Evolutionary conservation across 2,329 filamentous ascomycete genomes (phyloP).

Genomic region (Fusarium sp.): DNA sequence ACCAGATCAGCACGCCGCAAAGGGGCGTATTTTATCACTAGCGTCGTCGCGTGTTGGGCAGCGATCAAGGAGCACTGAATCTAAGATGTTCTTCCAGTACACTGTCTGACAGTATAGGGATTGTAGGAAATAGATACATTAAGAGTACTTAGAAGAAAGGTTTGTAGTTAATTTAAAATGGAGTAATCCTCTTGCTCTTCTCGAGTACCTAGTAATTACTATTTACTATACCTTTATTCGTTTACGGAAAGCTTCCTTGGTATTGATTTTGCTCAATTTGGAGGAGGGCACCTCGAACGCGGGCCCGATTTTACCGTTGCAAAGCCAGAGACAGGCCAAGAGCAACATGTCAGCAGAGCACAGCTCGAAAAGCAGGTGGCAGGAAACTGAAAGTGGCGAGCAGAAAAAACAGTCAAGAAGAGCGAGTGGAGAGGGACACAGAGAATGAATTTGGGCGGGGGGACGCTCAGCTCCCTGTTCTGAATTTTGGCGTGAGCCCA

Average conservation of each 20-base stretch:
- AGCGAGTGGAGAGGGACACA: slow-evolving; percentile 46
- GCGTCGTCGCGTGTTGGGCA: slow-evolving; percentile 38
- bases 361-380: slow-evolving; percentile 33
- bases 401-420: slow-evolving; percentile 38
- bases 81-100: background rate
- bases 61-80: slow-evolving; percentile 24
- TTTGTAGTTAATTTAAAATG: background rate
- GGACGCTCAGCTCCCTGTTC: slow-evolving; percentile 49
- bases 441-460: slow-evolving; percentile 45
- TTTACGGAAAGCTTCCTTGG: background rate
- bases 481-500: slow-evolving; percentile 34
- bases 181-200: background rate
- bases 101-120: background rate
- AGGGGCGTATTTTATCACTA: slow-evolving; percentile 6
- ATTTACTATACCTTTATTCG: background rate
- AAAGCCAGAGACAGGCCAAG: background rate
- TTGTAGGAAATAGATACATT: background rate
- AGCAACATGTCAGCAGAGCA: slow-evolving; percentile 22
- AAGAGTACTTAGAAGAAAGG: background rate
- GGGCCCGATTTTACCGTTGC: slow-evolving; percentile 10
- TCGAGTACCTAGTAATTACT: background rate
- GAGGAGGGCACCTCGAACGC: slow-evolving; percentile 6
- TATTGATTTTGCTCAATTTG: background rate
- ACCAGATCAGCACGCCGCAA: slow-evolving; percentile 37
- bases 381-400: slow-evolving; percentile 27